phyloP scores from a whole-genome alignment of 148 eudicot species.

The Spergularia marina region DNA sequence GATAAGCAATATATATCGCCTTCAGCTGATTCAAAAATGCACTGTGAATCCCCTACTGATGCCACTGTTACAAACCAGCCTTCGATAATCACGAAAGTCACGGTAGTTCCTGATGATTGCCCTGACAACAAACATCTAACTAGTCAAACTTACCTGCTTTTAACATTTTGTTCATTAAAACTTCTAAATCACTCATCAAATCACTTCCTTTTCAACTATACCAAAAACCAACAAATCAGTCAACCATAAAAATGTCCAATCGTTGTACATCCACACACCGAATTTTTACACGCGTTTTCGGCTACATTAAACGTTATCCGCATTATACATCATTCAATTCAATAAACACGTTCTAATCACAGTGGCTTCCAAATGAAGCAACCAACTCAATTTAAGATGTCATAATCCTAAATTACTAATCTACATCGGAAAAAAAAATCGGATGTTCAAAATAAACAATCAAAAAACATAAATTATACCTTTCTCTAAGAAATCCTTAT shows the following conservation, averaged over 20 bases:
- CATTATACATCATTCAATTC: slow-evolving; percentile 1
- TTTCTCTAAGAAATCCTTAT: slow-evolving; percentile 79
- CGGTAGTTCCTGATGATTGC: slow-evolving; percentile 89
- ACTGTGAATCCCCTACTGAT: slow-evolving; percentile 95
- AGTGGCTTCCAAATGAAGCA: neutral
- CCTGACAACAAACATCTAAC: slow-evolving; percentile 44
- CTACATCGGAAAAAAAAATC: neutral
- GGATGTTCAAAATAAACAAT: neutral
- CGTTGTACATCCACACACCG: neutral
- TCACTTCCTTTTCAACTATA: neutral
- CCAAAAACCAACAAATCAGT: slow-evolving; percentile 5
- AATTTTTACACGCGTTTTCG: neutral
- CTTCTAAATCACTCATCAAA: neutral
- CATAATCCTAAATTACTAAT: neutral
- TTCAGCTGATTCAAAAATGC: slow-evolving; percentile 86
- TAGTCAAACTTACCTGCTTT: slow-evolving; percentile 10
- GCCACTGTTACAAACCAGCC: slow-evolving; percentile 92
- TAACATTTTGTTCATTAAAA: neutral
- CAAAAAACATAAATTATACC: slow-evolving; percentile 39
- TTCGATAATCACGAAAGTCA: slow-evolving; percentile 88
- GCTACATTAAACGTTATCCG: neutral
- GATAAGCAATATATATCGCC: slow-evolving; percentile 74
- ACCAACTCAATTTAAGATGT: neutral
- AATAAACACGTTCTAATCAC: neutral
- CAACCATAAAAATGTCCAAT: neutral